Conservation (phyloP, 2,329 filamentous ascomycete species). For the Botrytis byssoidea region DNA sequence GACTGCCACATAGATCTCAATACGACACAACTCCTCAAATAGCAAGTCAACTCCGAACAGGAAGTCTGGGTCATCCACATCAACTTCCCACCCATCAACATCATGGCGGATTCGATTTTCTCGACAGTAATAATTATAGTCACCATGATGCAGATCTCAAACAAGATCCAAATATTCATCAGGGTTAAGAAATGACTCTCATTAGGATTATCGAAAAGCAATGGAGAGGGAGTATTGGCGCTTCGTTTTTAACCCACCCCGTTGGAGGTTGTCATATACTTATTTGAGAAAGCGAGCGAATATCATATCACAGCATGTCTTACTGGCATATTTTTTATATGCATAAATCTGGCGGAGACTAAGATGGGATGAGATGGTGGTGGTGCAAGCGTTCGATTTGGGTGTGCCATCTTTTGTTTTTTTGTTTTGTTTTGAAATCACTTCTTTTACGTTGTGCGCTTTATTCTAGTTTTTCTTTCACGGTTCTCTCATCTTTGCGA, state of each 20-base stretch:
- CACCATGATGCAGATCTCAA: constrained; percentile 9
- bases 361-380: background rate
- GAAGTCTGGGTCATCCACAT: constrained; percentile 29
- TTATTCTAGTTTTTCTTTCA: background rate
- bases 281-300: background rate
- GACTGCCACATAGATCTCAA: constrained; percentile 10
- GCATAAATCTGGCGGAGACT: background rate
- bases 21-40: constrained; percentile 17
- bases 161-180: constrained; percentile 6
- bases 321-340: background rate
- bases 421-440: background rate
- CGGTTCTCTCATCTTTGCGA: background rate
- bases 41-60: constrained; percentile 26
- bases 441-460: background rate
- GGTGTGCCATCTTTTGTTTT: background rate
- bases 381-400: background rate
- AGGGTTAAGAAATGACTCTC: background rate
- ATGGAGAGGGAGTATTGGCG: background rate
- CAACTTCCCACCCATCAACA: constrained; percentile 14
- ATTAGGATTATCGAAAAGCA: background rate
- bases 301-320: background rate
- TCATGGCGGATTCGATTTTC: background rate
- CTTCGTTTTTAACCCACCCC: background rate
- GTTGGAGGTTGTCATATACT: background rate
- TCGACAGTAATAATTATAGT: background rate